Conservation (phyloP, 768 basidiomycete genomes). For the Auriscalpium orientale region DNA sequence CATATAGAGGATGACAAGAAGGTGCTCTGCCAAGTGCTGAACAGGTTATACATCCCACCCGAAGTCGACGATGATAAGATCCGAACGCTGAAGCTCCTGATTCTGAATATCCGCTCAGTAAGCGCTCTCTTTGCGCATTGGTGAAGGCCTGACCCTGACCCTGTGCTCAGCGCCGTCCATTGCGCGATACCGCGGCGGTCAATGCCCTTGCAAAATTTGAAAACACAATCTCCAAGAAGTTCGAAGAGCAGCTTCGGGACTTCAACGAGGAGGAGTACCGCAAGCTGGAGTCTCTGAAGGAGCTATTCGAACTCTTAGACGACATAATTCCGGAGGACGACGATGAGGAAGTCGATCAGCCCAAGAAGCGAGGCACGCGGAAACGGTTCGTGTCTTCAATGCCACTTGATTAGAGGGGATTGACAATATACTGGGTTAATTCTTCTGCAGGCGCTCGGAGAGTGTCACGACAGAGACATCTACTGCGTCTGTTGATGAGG, state of each 20-base stretch:
- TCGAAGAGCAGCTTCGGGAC: constrained; percentile 58
- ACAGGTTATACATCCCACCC: constrained; percentile 59
- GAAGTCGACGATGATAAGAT: constrained; percentile 63
- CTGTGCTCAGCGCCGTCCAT: constrained; percentile 44
- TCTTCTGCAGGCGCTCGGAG: constrained; percentile 42
- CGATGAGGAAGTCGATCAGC: constrained; percentile 28
- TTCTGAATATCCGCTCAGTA: constrained; percentile 53
- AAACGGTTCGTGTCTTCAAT: constrained; percentile 37
- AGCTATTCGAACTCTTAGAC: constrained; percentile 65
- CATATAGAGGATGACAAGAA: constrained; percentile 40
- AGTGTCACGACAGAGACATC: constrained; percentile 44
- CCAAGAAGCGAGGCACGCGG: constrained; percentile 34
- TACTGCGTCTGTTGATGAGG: constrained; percentile 26
- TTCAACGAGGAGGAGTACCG: constrained; percentile 69
- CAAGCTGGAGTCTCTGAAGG: constrained; percentile 52
- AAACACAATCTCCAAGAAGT: constrained; percentile 57
- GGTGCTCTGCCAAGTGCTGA: constrained; percentile 36
- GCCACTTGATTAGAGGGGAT: not conserved
- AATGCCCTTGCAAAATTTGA: constrained; percentile 75
- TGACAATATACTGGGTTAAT: not conserved
- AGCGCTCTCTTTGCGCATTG: constrained; percentile 13
- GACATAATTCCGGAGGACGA: constrained; percentile 63
- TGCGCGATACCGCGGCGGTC: constrained; percentile 49
- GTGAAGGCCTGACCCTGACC: not conserved
- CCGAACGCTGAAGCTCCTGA: constrained; percentile 50